phyloP scores from a whole-genome alignment of 2,329 filamentous ascomycete genomes.

The Diaporthe helianthi region DNA sequence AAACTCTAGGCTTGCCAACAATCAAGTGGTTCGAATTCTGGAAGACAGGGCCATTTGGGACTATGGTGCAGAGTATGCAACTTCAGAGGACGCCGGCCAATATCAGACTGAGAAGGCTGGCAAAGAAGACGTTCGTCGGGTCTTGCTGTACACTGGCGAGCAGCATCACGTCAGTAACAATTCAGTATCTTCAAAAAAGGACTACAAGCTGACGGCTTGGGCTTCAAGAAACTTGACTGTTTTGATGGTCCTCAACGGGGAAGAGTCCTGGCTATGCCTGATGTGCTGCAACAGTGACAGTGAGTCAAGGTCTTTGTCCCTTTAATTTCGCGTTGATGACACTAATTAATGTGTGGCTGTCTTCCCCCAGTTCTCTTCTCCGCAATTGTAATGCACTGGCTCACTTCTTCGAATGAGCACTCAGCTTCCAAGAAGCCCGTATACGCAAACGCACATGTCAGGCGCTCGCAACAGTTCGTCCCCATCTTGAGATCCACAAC shows the following conservation, averaged over 20 bases:
- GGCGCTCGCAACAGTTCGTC: background rate
- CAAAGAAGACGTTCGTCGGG: conserved; percentile 11
- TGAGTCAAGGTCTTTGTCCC: background rate
- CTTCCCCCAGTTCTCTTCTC: background rate
- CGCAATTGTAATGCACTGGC: conserved; percentile 12
- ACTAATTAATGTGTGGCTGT: background rate
- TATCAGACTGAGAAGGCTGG: background rate
- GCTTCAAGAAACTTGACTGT: conserved; percentile 2
- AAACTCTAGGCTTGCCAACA: background rate
- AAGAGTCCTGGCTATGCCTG: conserved; percentile 15
- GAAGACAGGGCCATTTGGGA: conserved; percentile 1
- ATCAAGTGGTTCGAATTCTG: conserved; percentile 11
- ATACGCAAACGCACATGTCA: background rate
- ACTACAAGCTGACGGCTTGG: background rate
- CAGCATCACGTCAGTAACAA: conserved; percentile 6
- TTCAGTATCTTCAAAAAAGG: rapidly evolving
- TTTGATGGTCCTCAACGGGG: background rate
- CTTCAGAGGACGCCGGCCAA: conserved; percentile 13
- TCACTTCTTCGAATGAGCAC: conserved; percentile 13
- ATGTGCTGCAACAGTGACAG: conserved; percentile 12
- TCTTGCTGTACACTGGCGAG: conserved; percentile 9
- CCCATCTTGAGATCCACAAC: background rate
- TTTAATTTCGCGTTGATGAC: background rate
- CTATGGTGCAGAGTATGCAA: background rate
- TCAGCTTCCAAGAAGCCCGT: background rate